A percentile compares a stretch with the other conserved stretches of the same genome.
Conservation (phyloP, 148 eudicot species). For the Heliosperma pusillum region DNA sequence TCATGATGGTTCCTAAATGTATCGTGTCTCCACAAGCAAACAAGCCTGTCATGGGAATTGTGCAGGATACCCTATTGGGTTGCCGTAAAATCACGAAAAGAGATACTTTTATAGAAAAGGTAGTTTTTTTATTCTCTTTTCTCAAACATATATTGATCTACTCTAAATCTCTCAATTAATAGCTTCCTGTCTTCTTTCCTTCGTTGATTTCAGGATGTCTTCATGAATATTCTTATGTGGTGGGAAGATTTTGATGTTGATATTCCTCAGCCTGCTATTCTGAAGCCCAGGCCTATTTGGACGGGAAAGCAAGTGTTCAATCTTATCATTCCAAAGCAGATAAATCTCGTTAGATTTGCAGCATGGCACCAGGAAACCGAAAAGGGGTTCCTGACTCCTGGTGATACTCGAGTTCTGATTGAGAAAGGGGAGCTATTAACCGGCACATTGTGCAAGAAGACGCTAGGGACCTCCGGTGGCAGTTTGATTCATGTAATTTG, state of each 20-base stretch:
- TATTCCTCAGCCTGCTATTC: constrained; percentile 88
- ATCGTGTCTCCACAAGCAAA: constrained; percentile 96
- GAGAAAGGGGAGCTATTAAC: constrained; percentile 91
- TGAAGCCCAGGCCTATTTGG: constrained; percentile 99
- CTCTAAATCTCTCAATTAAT: not conserved
- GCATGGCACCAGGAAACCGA: constrained; percentile 92
- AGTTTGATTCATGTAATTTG: constrained; percentile 98
- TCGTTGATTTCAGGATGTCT: constrained; percentile 66
- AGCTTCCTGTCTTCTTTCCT: not conserved
- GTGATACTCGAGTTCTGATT: constrained; percentile 87
- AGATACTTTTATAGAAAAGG: constrained; percentile 98
- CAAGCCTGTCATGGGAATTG: constrained; percentile 98
- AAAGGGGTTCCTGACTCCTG: constrained; percentile 79
- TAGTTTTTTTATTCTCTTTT: constrained; percentile 18
- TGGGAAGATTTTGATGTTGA: constrained; percentile 99
- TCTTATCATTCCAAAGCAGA: constrained; percentile 96
- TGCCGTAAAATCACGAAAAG: constrained; percentile 97
- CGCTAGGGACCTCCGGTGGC: constrained; percentile 86
- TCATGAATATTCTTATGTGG: constrained; percentile 99
- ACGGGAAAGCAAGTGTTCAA: constrained; percentile 98
- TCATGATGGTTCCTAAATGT: constrained; percentile 99
- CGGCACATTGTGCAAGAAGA: constrained; percentile 94
- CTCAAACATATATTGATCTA: not conserved
- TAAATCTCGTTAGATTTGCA: constrained; percentile 76
- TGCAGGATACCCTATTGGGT: constrained; percentile 95